phyloP scores from a whole-genome alignment of 2,329 filamentous ascomycete genomes.

The Coleophoma cylindrospora region DNA sequence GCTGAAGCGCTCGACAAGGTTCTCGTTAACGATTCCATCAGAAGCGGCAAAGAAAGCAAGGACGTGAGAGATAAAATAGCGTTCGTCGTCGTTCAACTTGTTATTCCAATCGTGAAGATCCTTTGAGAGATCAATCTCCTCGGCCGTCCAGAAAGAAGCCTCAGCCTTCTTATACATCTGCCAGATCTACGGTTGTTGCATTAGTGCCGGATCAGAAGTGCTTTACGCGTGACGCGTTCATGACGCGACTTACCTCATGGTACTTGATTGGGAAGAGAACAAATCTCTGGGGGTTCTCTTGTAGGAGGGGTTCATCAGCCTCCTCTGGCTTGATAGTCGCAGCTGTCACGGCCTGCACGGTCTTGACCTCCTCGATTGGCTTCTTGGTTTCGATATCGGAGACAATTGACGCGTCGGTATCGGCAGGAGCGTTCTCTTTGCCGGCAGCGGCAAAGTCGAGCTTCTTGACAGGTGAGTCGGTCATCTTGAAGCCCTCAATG shows the following conservation, averaged over 20 bases:
- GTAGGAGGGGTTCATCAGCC: constrained; percentile 81
- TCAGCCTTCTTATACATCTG: constrained; percentile 99
- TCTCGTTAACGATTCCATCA: constrained; percentile 99
- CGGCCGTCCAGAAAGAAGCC: constrained; percentile 98
- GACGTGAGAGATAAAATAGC: constrained; percentile 97
- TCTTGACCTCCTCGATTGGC: constrained; percentile 44
- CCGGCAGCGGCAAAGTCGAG: constrained; percentile 67
- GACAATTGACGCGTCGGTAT: constrained; percentile 43
- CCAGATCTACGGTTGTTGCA: constrained; percentile 68
- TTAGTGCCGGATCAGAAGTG: constrained; percentile 31
- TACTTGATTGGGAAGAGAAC: constrained; percentile 99
- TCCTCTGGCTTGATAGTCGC: constrained; percentile 62
- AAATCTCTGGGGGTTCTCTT: constrained; percentile 94
- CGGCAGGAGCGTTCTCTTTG: constrained; percentile 73
- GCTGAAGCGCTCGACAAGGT: constrained; percentile 96
- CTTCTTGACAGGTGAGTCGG: constrained; percentile 85
- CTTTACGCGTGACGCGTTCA: constrained; percentile 63
- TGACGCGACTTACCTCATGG: constrained; percentile 72
- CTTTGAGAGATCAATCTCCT: constrained; percentile 99
- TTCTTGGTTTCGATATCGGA: constrained; percentile 52
- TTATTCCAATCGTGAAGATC: constrained; percentile 99
- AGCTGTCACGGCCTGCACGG: constrained; percentile 34
- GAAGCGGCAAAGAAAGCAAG: constrained; percentile 98
- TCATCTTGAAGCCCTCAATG: constrained; percentile 85
- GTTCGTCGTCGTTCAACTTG: constrained; percentile 91